Base-by-base conservation (phyloP, 2,329 filamentous ascomycete species). In the Aspergillus sclerotialis region DNA sequence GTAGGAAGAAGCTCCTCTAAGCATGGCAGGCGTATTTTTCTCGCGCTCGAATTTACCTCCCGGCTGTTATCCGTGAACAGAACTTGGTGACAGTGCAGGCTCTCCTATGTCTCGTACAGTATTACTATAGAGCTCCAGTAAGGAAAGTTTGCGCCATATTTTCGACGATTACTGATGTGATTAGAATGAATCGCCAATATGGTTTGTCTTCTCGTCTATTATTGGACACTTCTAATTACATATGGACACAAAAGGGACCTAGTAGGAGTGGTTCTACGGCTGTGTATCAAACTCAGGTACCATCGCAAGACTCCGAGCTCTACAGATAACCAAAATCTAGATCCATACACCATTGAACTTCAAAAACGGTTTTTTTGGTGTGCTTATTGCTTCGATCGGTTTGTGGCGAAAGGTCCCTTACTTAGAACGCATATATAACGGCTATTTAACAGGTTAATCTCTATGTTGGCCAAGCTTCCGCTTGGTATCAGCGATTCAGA, bases 361-460 rank as follows among this genome's bases (percentile, higher is more conserved):
- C 39, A 35, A 28, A 45, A 46, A 30, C 37, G 44, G 28, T 40
- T 45, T 15, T 46, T 46, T 18, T 46, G 44, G 44, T 46, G 44
- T 39, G 42, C 39, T 30, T 46, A 46, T 35, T 45, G 44, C 17
- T 45, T 46, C 32, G 44, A 46, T 36, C 33, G 44, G 44, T 42
- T 24, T n/a, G n/a, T n/a, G n/a, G n/a, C n/a, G n/a, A 18, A 15
- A n/a, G 28, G 26, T 10, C 17, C 14, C 10, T n/a, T n/a, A 19
- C 21, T n/a, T 21, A 5, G 14, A 12, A n/a, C 8, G 15, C 15
- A 32, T 16, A 7, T 31, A 24, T 16, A 24, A 25, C n/a, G n/a
- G n/a, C n/a, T n/a, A n/a, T n/a, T 29, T 21, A 10, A 8, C 24
- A 46, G 43, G 14, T 28, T 35, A 3, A 12, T 44, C 5, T 32